Conservation (phyloP, 192 early-diverging fungal genomes). For the Coemansia sp. region DNA sequence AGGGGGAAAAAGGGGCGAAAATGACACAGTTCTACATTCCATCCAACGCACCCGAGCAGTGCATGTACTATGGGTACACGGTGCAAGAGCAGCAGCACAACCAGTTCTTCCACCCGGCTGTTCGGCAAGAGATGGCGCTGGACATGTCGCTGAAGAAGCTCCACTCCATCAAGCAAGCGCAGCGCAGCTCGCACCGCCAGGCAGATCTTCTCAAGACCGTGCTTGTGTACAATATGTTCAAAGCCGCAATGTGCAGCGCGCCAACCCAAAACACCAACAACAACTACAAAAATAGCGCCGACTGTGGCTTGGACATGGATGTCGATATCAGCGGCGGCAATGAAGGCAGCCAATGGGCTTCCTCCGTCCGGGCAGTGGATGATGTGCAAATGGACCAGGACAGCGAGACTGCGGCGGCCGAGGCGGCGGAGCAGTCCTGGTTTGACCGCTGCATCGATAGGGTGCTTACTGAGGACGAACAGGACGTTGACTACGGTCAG, state of each 20-base stretch:
- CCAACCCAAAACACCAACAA: not conserved
- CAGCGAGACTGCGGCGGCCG: constrained; percentile 21
- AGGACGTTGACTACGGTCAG: constrained; percentile 16
- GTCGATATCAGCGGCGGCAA: constrained; percentile 11
- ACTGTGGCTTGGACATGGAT: constrained; percentile 19
- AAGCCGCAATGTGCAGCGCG: constrained; percentile 15
- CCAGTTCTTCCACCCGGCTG: constrained; percentile 20
- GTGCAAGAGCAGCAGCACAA: not conserved
- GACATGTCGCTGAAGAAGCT: constrained; percentile 49
- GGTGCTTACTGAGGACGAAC: constrained; percentile 34
- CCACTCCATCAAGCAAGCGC: constrained; percentile 29
- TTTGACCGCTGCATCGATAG: constrained; percentile 49
- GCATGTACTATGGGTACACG: not conserved
- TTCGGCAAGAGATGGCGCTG: constrained; percentile 28
- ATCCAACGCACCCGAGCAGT: constrained; percentile 3
- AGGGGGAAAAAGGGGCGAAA: not conserved
- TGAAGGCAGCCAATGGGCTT: not conserved
- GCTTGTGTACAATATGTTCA: constrained; percentile 50
- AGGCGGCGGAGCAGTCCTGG: constrained; percentile 52
- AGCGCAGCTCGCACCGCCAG: constrained; percentile 34
- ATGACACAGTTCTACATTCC: constrained; percentile 24
- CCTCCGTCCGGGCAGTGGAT: not conserved
- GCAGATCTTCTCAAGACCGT: constrained; percentile 44
- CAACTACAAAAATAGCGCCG: not conserved
- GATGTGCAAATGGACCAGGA: constrained; percentile 8